Percentiles rank a stretch among this genome's conserved stretches.
Evolutionary conservation across 352 stramenopile species (phyloP).

Genomic region (Phytophthora cajani): DNA sequence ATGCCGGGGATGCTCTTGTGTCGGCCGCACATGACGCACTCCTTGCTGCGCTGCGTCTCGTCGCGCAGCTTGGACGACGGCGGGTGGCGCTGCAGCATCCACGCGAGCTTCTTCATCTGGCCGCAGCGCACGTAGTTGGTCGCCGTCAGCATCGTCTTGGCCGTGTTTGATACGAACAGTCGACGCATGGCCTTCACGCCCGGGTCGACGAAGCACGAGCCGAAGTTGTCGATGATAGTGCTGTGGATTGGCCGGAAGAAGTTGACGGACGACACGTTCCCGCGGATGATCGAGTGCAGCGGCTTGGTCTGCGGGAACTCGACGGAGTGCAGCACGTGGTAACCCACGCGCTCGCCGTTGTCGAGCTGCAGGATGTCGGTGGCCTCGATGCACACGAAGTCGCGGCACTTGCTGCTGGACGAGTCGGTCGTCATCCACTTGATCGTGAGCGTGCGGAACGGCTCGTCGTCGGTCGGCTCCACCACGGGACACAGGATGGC

Average conservation of each 20-base stretch:
- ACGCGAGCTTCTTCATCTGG: slow-evolving; percentile 65
- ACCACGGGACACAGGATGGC: slow-evolving; percentile 2
- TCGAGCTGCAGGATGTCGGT: slow-evolving; percentile 26
- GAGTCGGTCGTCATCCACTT: slow-evolving; percentile 30
- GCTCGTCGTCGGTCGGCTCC: neutral
- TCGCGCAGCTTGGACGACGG: slow-evolving; percentile 13
- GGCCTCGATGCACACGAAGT: slow-evolving; percentile 33
- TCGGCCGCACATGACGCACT: slow-evolving; percentile 34
- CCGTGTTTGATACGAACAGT: slow-evolving; percentile 14
- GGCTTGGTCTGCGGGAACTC: slow-evolving; percentile 34
- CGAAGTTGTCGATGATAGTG: slow-evolving; percentile 34
- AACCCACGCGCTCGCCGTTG: slow-evolving; percentile 31
- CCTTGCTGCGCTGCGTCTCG: slow-evolving; percentile 12
- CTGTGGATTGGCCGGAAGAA: slow-evolving; percentile 33
- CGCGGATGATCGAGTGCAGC: slow-evolving; percentile 14
- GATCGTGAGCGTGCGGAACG: slow-evolving; percentile 3
- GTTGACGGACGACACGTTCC: slow-evolving; percentile 22
- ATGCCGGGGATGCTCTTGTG: slow-evolving; percentile 29
- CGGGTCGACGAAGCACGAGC: slow-evolving; percentile 21
- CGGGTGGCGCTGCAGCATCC: slow-evolving; percentile 34
- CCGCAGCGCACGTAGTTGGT: slow-evolving; percentile 48
- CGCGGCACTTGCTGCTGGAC: slow-evolving; percentile 16
- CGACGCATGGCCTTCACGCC: slow-evolving; percentile 12
- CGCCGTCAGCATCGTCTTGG: slow-evolving; percentile 16
- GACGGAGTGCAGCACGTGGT: slow-evolving; percentile 31